These are phyloP conservation scores for Spergularia bocconei DNA, from an alignment of 148 eudicot genomes.

Conservation along the genomic window DNA sequence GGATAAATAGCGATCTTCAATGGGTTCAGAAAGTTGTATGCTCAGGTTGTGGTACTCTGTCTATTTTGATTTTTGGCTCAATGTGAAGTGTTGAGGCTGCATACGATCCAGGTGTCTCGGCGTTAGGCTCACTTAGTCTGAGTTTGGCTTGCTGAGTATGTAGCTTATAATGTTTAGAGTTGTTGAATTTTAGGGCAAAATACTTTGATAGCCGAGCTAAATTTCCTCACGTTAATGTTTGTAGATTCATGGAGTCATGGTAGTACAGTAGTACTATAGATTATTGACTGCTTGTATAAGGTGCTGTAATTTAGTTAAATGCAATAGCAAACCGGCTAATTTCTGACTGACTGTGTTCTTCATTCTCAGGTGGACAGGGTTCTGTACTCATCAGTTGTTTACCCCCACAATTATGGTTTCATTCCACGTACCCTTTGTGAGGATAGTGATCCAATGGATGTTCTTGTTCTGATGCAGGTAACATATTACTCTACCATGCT, in stretches of 20 bases:
- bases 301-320: background rate
- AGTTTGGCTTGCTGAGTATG: too few relatives aligned
- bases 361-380: slow-evolving; percentile 75
- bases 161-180: too few relatives aligned
- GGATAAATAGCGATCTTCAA: background rate
- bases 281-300: background rate
- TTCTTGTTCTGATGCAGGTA: slow-evolving; percentile 95
- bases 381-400: slow-evolving; percentile 90
- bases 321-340: background rate
- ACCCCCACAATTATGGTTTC: slow-evolving; percentile 98
- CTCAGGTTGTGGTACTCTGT: background rate
- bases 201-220: too few relatives aligned
- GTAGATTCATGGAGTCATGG: too few relatives aligned
- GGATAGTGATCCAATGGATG: slow-evolving; percentile 94
- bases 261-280: too few relatives aligned
- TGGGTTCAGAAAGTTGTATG: background rate
- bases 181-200: too few relatives aligned
- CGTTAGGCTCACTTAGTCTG: too few relatives aligned
- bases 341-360: slow-evolving; percentile 18
- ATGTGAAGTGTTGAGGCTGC: too few relatives aligned
- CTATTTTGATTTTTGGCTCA: background rate
- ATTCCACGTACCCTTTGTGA: slow-evolving; percentile 93
- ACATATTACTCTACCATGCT: background rate
- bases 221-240: too few relatives aligned
- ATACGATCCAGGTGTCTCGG: too few relatives aligned